Base-by-base conservation (phyloP, 768 basidiomycete genomes). In the Mycena metata region DNA sequence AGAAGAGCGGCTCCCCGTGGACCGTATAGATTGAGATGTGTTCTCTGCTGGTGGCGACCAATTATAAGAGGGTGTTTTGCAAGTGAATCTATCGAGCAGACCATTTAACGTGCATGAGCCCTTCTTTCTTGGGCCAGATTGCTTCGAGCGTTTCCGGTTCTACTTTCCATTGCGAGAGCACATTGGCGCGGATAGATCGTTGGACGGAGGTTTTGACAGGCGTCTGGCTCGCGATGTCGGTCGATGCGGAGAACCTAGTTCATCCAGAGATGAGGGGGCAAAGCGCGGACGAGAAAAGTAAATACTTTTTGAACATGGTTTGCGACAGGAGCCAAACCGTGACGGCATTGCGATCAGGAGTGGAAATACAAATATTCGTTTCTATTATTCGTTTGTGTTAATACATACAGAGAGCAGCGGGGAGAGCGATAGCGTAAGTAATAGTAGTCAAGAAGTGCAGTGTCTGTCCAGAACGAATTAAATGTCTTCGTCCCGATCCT, bases 111-210 rank as follows among this genome's bases (percentile, higher is more conserved):
- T 93, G 91, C 6, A 93, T 91, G 52, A 98, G 84, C 3, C 91
- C 86, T 84, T 98, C 97, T 85, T 99, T 99, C 93, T 99, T 99
- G 3, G 96, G 95, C 98, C 98, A 99, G 58, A 99, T 88, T 73
- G 88, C 88, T 76, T 99, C 98, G 35, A 99, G 82, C 3, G 91
- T 89, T 70, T 94, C 94, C 46, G 89, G 85, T 69, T 90, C 89
- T 57, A 94, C 87, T 74, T 90, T 93, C 87, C 95, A 92, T 78
- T 97, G 96, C 21, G 91, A 86, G 55, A 98, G 84, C 36, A 98
- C 83, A 50, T 84, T 85, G 24, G 90, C 82, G 63, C 98, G 91
- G 79, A 99, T 96, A 72, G 88, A 87, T 76, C 98, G 87, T 78
- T 99, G 97, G 9, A 95, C 91, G 26, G 96, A 98, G 39, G 95